Evolutionary conservation across 2,329 filamentous ascomycete genomes (phyloP).

Genomic region (Coleophoma cylindrospora): DNA sequence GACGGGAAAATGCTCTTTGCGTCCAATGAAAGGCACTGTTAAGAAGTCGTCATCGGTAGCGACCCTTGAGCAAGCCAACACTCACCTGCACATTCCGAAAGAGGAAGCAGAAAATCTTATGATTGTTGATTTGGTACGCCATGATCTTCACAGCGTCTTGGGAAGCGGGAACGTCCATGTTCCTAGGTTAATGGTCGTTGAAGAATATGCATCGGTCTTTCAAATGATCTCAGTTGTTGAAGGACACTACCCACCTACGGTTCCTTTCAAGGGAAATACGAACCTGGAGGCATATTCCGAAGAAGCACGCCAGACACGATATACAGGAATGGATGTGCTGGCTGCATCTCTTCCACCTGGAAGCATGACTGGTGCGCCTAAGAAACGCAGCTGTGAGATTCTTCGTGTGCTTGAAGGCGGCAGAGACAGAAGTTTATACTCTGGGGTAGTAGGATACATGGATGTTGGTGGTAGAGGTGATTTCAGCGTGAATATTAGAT

Average conservation of each 20-base stretch:
- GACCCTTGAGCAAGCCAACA: constrained; percentile 67
- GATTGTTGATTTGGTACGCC: constrained; percentile 95
- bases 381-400: constrained; percentile 86
- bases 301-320: constrained; percentile 17
- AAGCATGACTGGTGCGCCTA: constrained; percentile 95
- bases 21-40: constrained; percentile 97
- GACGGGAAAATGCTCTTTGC: constrained; percentile 65
- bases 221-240: constrained; percentile 88
- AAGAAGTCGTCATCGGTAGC: constrained; percentile 62
- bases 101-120: constrained; percentile 95
- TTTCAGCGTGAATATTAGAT: constrained; percentile 88
- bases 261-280: constrained; percentile 4
- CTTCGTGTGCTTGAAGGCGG: constrained; percentile 62
- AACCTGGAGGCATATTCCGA: constrained; percentile 1
- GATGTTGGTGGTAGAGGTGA: constrained; percentile 81
- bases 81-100: constrained; percentile 73
- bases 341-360: constrained; percentile 78
- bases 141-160: constrained; percentile 84
- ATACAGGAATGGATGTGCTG: constrained; percentile 70
- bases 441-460: constrained; percentile 85
- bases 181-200: constrained; percentile 75
- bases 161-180: constrained; percentile 70
- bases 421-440: constrained; percentile 69
- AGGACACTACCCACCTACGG: constrained; percentile 47
- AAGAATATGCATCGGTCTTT: constrained; percentile 87